Evolutionary conservation across 768 basidiomycete genomes (phyloP), one percentile per base, ranked within the genome.

Genomic region (Cytidiella melzeri): DNA sequence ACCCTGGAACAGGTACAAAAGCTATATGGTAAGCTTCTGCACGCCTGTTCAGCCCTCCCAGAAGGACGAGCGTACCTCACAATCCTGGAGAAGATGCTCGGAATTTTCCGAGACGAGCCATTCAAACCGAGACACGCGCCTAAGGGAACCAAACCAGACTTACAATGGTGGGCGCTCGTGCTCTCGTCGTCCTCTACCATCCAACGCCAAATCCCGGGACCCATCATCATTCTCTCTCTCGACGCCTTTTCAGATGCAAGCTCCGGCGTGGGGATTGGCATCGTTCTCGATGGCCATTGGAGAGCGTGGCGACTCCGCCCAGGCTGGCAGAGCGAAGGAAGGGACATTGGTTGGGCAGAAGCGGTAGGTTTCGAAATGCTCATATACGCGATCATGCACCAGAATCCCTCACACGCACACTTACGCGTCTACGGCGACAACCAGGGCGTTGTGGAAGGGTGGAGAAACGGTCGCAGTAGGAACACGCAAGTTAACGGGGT

Each of bases 271-370:
- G 56, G 60, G 13, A 42, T 59, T 18, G 58, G 46, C n/a, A 43
- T 67, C 34, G 25, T 55, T 42, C 52, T 66, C 18, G 39, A 39
- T 0, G 20, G 37, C 1, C n/a, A n/a, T 2, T 67, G 65, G 65
- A 41, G 58, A 2, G 66, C 61, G 0, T 67, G 61, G 61, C 5
- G 28, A 0, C 54, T 62, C 21, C 26, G 34, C n/a, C 41, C 41
- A 0, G 57, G 54, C 0, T 62, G 61, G 59, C 18, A 55, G 11
- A 12, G 27, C 1, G 61, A 41, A 1, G 37, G 11, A 38, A 43
- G 61, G 1, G 70, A 76, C 47, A 79, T 77, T 47, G 58, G 58
- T 0, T 79, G 75, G 74, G 74, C 73, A 0, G 73, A 79, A 53
- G 69, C 68, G 0, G 52, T 75, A 6, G 69, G 69, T 0, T 70